Percentiles rank a stretch among this genome's conserved stretches.
Conservation (phyloP, 129 eudicot species). For the Tagetes patula region DNA sequence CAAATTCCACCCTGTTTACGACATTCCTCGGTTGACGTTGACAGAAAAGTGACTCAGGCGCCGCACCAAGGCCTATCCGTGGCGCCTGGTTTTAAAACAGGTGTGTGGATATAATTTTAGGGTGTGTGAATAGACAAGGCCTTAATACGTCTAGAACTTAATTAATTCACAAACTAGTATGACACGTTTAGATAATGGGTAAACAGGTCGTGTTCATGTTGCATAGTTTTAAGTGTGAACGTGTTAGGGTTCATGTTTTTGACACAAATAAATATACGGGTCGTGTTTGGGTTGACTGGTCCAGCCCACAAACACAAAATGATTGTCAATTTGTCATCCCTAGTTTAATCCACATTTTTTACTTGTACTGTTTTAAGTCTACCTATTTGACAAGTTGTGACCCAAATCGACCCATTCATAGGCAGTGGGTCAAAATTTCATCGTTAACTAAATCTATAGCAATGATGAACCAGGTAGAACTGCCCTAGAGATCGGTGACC, state of each 20-base stretch:
- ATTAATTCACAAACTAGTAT: background rate
- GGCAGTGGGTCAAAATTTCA: background rate
- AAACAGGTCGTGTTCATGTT: background rate
- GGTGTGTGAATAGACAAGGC: no score
- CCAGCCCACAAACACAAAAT: background rate
- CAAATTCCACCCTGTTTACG: no score
- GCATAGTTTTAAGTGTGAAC: background rate
- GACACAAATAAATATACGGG: background rate
- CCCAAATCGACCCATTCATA: constrained; percentile 1
- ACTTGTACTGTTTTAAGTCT: background rate
- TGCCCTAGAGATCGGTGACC: constrained; percentile 38
- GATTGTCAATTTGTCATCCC: background rate
- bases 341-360: background rate
- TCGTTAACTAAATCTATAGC: background rate
- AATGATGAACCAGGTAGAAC: constrained; percentile 20
- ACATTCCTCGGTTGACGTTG: no score
- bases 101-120: no score
- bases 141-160: background rate
- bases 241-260: background rate
- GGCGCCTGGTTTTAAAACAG: no score
- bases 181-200: background rate
- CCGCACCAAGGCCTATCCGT: no score
- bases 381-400: background rate
- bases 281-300: background rate
- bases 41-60: no score